Conservation (phyloP, 805 yeast species). For the Ogataea ramenticola region DNA sequence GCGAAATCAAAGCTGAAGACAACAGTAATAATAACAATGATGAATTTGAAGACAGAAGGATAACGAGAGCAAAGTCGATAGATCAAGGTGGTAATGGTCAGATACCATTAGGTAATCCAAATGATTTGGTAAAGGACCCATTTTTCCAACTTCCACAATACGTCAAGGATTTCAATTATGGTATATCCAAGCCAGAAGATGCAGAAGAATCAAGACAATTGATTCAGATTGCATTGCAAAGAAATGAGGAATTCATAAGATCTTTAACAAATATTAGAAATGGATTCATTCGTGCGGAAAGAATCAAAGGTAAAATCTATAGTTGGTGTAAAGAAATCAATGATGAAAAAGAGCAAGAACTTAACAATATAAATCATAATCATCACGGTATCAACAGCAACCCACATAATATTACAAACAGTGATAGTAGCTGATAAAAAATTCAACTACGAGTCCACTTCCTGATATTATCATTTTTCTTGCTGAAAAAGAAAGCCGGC, state of each 20-base stretch:
- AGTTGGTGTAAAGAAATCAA: slow-evolving; percentile 86
- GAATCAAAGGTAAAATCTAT: slow-evolving; percentile 60
- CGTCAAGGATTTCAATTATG: slow-evolving; percentile 40
- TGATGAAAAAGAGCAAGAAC: slow-evolving; percentile 41
- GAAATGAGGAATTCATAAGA: slow-evolving; percentile 80
- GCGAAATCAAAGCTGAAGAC: slow-evolving; percentile 12
- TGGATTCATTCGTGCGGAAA: slow-evolving; percentile 72
- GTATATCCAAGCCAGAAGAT: slow-evolving; percentile 38
- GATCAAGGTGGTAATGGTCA: background rate
- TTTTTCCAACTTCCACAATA: slow-evolving; percentile 60
- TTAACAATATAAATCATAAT: background rate
- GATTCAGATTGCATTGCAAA: slow-evolving; percentile 72
- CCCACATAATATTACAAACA: too few relatives aligned
- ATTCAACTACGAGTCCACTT: too few relatives aligned
- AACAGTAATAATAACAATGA: slow-evolving; percentile 9
- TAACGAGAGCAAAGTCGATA: slow-evolving; percentile 8
- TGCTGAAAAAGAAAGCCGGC: too few relatives aligned
- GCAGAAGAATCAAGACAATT: slow-evolving; percentile 68
- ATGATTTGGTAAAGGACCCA: slow-evolving; percentile 35
- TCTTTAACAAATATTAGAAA: slow-evolving; percentile 66
- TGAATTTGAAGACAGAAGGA: slow-evolving; percentile 9
- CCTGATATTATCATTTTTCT: too few relatives aligned
- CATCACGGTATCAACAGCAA: too few relatives aligned
- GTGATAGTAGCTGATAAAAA: too few relatives aligned
- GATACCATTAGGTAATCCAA: slow-evolving; percentile 1